Evolutionary conservation across 2,329 filamentous ascomycete genomes (phyloP).

Genomic region (Sporothrix pseudoabietina): DNA sequence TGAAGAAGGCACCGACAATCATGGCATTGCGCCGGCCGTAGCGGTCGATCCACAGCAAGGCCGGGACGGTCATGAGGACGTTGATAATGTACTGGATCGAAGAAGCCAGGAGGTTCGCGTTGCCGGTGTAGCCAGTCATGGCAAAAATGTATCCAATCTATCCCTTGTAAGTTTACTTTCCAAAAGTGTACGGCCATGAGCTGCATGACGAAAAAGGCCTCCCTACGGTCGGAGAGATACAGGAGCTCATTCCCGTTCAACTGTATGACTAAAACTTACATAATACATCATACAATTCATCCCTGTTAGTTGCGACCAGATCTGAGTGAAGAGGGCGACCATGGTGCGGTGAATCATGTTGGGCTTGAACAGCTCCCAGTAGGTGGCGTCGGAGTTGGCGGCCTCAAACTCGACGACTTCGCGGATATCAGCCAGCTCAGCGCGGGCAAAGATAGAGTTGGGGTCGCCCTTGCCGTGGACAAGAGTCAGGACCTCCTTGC

Average conservation of each 20-base stretch:
- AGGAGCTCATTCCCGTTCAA: no score
- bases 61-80: conserved; percentile 19
- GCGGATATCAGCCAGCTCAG: background rate
- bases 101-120: conserved; percentile 2
- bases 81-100: conserved; percentile 22
- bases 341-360: background rate
- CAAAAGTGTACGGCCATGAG: no score
- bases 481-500: conserved; percentile 2
- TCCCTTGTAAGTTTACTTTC: no score
- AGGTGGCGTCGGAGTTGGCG: conserved; percentile 1
- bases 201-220: no score
- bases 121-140: conserved; percentile 19
- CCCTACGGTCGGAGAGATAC: no score
- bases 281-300: conserved; percentile 9
- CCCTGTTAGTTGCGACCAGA: background rate
- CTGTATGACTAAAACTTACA: no score
- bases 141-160: conserved; percentile 3
- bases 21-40: conserved; percentile 20
- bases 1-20: background rate
- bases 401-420: conserved; percentile 9
- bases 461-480: conserved; percentile 24
- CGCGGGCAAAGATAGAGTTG: conserved; percentile 6
- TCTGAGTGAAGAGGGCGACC: background rate
- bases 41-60: conserved; percentile 22
- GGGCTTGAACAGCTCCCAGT: background rate